Percentiles rank a stretch among this genome's conserved stretches.
These are phyloP conservation scores for Zymoseptoria pseudotritici DNA, from an alignment of 2,329 filamentous ascomycete species.

Conservation along the genomic window DNA sequence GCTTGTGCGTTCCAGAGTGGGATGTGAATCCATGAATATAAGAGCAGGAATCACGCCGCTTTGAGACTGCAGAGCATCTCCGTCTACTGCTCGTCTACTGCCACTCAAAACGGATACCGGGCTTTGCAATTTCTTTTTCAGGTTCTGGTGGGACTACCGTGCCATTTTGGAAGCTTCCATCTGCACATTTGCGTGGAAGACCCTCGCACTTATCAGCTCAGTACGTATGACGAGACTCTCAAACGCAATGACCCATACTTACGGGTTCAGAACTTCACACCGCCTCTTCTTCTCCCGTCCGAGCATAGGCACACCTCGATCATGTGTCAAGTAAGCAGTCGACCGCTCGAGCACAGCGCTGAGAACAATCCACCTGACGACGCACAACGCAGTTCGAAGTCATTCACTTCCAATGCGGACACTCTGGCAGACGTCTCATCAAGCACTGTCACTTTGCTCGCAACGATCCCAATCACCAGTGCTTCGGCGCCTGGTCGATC, in stretches of 20 bases:
- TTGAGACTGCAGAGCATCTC: not conserved
- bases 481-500: conserved; percentile 59
- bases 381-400: conserved; percentile 50
- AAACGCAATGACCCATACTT: not conserved
- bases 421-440: conserved; percentile 53
- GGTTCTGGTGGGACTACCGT: not conserved
- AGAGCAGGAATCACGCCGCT: not conserved
- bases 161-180: not conserved
- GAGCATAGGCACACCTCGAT: not conserved
- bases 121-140: not conserved
- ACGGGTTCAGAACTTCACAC: not conserved
- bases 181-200: not conserved
- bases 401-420: conserved; percentile 58
- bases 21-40: not conserved
- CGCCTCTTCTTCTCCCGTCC: not conserved
- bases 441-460: conserved; percentile 69
- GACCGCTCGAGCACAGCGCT: not conserved
- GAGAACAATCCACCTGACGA: not conserved
- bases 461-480: conserved; percentile 63
- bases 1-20: conserved; percentile 3
- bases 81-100: not conserved
- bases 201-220: not conserved
- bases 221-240: not conserved
- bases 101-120: not conserved
- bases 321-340: conserved; percentile 24